Conservation (phyloP, 2,329 filamentous ascomycete species). For the Colletotrichum cereale region DNA sequence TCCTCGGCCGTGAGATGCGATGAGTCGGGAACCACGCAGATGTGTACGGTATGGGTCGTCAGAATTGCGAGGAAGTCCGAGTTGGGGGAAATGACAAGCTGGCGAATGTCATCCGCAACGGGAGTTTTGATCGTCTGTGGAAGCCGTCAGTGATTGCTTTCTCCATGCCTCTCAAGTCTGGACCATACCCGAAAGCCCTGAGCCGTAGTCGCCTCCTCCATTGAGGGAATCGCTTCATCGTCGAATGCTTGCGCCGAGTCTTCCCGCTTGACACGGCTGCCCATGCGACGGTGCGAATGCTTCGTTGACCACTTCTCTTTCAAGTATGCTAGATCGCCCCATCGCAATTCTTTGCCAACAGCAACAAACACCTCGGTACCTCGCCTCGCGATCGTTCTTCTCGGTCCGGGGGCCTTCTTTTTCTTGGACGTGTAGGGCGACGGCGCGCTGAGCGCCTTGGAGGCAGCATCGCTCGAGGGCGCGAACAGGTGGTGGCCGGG, state of each 20-base stretch:
- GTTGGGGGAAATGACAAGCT: slow-evolving; percentile 86
- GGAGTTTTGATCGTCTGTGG: slow-evolving; percentile 79
- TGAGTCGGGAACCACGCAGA: slow-evolving; percentile 86
- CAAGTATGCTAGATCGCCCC: slow-evolving; percentile 85
- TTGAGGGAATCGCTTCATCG: slow-evolving; percentile 47
- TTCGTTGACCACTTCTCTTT: slow-evolving; percentile 69
- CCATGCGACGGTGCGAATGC: slow-evolving; percentile 48
- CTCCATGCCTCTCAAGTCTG: not conserved
- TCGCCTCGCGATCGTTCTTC: slow-evolving; percentile 80
- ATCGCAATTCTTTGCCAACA: slow-evolving; percentile 89
- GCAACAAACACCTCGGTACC: slow-evolving; percentile 92
- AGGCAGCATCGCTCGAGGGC: slow-evolving; percentile 54
- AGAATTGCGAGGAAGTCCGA: slow-evolving; percentile 86
- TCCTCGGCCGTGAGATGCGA: slow-evolving; percentile 80
- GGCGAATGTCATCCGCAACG: slow-evolving; percentile 84
- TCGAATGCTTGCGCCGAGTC: slow-evolving; percentile 56
- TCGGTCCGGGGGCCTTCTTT: slow-evolving; percentile 61
- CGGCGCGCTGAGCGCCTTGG: slow-evolving; percentile 43
- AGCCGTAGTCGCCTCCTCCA: slow-evolving; percentile 45
- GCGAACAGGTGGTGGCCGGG: slow-evolving; percentile 85
- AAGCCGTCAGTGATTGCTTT: slow-evolving; percentile 14
- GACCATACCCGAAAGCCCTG: slow-evolving; percentile 63
- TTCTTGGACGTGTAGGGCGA: slow-evolving; percentile 58
- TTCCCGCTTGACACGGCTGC: slow-evolving; percentile 62
- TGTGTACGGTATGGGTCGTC: slow-evolving; percentile 88